Base-by-base conservation (phyloP, 345 rosid species). In the Clarkia xantiana region DNA sequence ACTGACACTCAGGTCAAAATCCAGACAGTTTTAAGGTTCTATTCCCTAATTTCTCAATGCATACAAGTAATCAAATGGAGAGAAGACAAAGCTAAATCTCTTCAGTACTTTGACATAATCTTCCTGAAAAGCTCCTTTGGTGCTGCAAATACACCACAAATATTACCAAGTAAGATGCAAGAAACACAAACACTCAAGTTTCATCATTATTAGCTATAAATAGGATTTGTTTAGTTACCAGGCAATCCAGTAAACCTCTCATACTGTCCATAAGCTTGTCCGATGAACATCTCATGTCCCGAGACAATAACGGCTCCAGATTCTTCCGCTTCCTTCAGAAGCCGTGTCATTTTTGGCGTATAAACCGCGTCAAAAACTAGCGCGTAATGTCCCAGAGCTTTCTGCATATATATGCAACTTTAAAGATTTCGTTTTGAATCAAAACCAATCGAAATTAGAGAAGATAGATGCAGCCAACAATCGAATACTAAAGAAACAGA, bases 321-420 rank as follows among this genome's bases (percentile, higher is more conserved):
- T 63, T 91, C 94, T 55, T 75, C 73, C 41, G 95, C 90, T 73
- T 91, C 96, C 54, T 75, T 67, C 68, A 91, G 63, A 42, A 91
- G 82, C 55, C 84, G 63, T 46, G 96, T 91, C 61, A 82, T 67
- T 77, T 67, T 84, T 0, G 96, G 96, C 55, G 90, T 84, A 66
- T 84, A 84, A 10, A 86, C 80, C 29, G 94, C 98, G 65, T 91
- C 87, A 23, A 86, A 91, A 45, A 86, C 95, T 40, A 86, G 64
- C 5, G 84, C 57, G 46, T 84, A 86, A 52, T 72, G 55, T 68
- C 65, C 80, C 75, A 91, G 71, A 55, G 75, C 89, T 62, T 69
- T 45, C 94, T 91, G 73, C 69, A 40, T 13, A 56, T 44, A 23
- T 18, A 14, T 20, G 20, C 34, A n/a, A 4, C n/a, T 44, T 15